Base-by-base conservation (phyloP, 345 rosid genomes). In the Rubroshorea leprosula region DNA sequence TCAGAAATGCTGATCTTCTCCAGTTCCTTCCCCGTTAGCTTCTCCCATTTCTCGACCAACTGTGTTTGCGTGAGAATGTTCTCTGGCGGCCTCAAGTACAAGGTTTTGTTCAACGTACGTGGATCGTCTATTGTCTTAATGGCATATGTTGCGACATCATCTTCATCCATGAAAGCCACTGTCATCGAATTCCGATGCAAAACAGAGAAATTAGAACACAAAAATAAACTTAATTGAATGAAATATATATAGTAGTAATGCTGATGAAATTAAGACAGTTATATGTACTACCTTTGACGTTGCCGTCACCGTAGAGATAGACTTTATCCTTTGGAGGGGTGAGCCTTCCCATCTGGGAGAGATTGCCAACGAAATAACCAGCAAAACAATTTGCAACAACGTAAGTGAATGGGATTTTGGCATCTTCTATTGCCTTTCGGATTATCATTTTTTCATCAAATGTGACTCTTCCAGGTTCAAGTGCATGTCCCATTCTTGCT, bases 381-480 rank as follows among this genome's bases (percentile, higher is more conserved):
- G 74, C 94, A 17, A 82, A 93, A 65, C 97, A 88, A 68, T 81
- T 84, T 5, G 89, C 89, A 0, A 83, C 69, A 0, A 89, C 72
- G 3, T 86, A 92, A 27, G 97, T 89, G 69, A 71, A 69, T 1
- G 97, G 96, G 54, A 92, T 89, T 21, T 76, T 66, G n/a, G 89
- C 89, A 1, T 73, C 85, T 16, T 89, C 88, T 23, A 89, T 86
- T 2, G 89, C 98, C 16, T 51, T 77, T 53, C 97, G 83, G 19
- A 89, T 89, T 8, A 15, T 53, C 95, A 89, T 83, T 70, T 92
- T 92, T 51, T 89, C 77, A 49, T 89, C 98, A 27, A 92, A 89
- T 0, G 93, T 60, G 47, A 72, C 91, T 60, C 83, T 79, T 54
- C 97, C 96, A 0, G 98, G 99, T 20, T 81, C 89, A 9, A 93